These are phyloP conservation scores for Kregervanrija pseudodelftensis DNA, from an alignment of 805 yeast species.

Conservation along the genomic window DNA sequence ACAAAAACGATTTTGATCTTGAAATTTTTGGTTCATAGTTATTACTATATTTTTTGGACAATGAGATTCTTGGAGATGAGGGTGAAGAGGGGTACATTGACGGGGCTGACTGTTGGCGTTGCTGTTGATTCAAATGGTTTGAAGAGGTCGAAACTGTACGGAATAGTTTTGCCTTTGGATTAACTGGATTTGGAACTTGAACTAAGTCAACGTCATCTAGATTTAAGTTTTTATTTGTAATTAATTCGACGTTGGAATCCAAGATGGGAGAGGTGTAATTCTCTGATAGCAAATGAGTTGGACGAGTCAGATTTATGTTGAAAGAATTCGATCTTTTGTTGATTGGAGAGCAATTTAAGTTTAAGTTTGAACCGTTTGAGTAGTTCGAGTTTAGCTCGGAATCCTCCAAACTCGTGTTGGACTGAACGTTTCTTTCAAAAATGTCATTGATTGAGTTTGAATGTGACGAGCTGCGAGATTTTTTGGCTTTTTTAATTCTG, in stretches of 20 bases:
- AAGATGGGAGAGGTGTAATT: constrained; percentile 76
- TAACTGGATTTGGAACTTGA: constrained; percentile 20
- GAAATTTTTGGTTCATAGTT: not conserved
- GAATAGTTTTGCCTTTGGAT: constrained; percentile 4
- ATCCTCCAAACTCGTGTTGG: not conserved
- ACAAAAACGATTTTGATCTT: not conserved
- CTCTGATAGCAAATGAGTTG: constrained; percentile 37
- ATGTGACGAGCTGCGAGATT: not conserved
- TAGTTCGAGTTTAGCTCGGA: too few relatives aligned
- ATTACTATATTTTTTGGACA: constrained; percentile 3
- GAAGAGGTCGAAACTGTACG: constrained; percentile 2
- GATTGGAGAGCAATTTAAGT: too few relatives aligned
- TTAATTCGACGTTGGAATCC: constrained; percentile 66
- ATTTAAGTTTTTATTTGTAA: constrained; percentile 43
- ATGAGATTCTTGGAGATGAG: constrained; percentile 3
- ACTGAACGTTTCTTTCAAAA: constrained; percentile 11
- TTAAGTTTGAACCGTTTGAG: too few relatives aligned
- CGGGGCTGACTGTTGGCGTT: not conserved
- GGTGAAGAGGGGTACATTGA: constrained; percentile 2
- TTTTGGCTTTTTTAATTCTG: not conserved
- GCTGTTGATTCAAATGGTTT: not conserved
- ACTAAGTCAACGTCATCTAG: constrained; percentile 68
- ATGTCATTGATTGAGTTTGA: constrained; percentile 4
- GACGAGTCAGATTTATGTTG: not conserved
- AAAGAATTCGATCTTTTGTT: too few relatives aligned